These are phyloP conservation scores for Zarea fungicola DNA, from an alignment of 2,329 filamentous ascomycete genomes.

Conservation along the genomic window DNA sequence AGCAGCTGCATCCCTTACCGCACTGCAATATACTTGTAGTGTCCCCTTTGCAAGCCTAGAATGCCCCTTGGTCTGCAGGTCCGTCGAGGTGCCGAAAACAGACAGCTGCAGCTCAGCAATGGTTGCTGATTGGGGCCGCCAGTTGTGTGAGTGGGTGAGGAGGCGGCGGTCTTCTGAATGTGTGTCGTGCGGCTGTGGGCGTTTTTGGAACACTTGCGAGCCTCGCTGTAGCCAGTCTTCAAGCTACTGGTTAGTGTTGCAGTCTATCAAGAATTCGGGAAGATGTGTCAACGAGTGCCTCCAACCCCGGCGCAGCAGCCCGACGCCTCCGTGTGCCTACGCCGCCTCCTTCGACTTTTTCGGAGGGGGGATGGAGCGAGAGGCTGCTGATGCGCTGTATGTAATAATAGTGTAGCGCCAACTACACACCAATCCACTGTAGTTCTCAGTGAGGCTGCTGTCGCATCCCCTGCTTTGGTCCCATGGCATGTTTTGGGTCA, in stretches of 20 bases:
- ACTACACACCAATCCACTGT: background rate
- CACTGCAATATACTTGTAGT: constrained; percentile 3
- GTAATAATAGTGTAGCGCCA: background rate
- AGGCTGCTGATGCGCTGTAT: background rate
- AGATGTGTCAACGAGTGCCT: too few relatives aligned
- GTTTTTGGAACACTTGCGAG: background rate
- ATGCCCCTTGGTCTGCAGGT: background rate
- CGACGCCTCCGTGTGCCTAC: background rate
- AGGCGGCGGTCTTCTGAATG: background rate
- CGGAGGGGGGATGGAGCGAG: background rate
- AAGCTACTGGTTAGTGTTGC: too few relatives aligned
- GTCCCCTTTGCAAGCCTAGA: background rate
- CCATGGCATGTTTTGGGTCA: background rate
- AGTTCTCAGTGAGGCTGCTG: background rate
- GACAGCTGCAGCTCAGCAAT: constrained; percentile 5
- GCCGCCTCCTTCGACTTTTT: background rate
- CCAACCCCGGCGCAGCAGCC: constrained; percentile 2
- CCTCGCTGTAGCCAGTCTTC: constrained; percentile 3
- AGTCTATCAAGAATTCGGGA: too few relatives aligned
- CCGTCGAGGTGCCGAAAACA: background rate
- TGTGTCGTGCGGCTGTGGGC: background rate
- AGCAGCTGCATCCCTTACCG: background rate
- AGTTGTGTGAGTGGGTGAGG: background rate
- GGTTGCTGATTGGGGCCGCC: background rate
- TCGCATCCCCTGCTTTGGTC: background rate